Conservation (phyloP, 495 filamentous ascomycete species). For the Pseudevernia furfuracea region DNA sequence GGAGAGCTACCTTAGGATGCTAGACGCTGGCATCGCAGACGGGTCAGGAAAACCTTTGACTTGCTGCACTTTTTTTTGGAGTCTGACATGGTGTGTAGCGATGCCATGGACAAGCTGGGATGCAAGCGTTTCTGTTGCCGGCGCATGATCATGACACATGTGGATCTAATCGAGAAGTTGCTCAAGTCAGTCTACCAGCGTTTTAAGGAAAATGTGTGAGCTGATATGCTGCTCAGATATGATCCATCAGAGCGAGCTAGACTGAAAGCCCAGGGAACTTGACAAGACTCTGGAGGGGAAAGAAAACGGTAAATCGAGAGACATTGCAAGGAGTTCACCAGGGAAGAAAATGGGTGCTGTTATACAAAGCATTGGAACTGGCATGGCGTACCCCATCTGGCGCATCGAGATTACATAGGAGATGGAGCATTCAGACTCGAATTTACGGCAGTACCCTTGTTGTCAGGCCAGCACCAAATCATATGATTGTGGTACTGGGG, state of each 20-base stretch:
- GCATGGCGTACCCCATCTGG: not conserved
- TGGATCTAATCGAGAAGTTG: constrained; percentile 96
- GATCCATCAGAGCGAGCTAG: constrained; percentile 23
- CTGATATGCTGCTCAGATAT: constrained; percentile 22
- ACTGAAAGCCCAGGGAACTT: constrained; percentile 5
- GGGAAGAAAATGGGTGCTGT: not conserved
- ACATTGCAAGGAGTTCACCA: not conserved
- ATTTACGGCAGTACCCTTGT: not conserved
- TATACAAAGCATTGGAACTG: not conserved
- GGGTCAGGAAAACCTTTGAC: constrained; percentile 47
- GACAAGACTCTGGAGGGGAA: not conserved
- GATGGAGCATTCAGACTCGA: not conserved
- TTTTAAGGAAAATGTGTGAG: not conserved
- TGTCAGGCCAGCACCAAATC: not conserved
- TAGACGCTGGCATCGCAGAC: constrained; percentile 68
- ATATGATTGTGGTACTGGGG: not conserved
- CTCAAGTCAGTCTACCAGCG: constrained; percentile 58
- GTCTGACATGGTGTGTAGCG: constrained; percentile 41
- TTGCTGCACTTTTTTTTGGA: constrained; percentile 2
- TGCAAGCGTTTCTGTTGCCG: constrained; percentile 96
- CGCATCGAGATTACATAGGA: not conserved
- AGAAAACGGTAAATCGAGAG: not conserved
- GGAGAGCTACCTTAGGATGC: constrained; percentile 80
- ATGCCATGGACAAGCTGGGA: constrained; percentile 88
- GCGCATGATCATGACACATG: constrained; percentile 99